Evolutionary conservation across 805 yeast genomes (phyloP).

Genomic region (Candida palmyrensis): DNA sequence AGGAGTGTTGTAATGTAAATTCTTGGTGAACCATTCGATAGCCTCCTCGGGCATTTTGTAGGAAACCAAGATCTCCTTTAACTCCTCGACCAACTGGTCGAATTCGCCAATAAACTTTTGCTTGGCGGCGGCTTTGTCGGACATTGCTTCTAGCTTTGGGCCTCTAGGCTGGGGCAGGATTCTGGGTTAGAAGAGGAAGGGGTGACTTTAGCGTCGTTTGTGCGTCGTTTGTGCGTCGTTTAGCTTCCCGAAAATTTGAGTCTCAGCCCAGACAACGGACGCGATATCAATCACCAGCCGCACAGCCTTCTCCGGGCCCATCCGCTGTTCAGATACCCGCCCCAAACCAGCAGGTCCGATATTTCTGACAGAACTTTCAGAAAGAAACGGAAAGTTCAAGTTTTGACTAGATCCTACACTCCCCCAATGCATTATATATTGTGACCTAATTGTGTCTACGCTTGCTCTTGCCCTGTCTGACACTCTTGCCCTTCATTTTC

Average conservation of each 20-base stretch:
- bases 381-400: neutral
- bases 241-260: too few species aligned
- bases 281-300: too few species aligned
- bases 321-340: too few species aligned
- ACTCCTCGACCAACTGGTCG: conserved; percentile 73
- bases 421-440: neutral
- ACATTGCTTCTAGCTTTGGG: too few species aligned
- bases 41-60: conserved; percentile 88
- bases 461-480: conserved; percentile 41
- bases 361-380: too few species aligned
- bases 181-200: too few species aligned
- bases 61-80: conserved; percentile 51
- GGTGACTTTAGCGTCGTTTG: too few species aligned
- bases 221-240: too few species aligned
- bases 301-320: too few species aligned
- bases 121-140: conserved; percentile 38
- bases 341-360: too few species aligned
- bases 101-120: conserved; percentile 61
- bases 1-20: conserved; percentile 80
- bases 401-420: neutral
- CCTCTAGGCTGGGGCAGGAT: too few species aligned
- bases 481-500: conserved; percentile 43
- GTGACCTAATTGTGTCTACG: conserved; percentile 11
- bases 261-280: too few species aligned
- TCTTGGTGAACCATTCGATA: conserved; percentile 73